Conservation (phyloP, 192 early-diverging fungal species). For the Mortierella hygrophila region DNA sequence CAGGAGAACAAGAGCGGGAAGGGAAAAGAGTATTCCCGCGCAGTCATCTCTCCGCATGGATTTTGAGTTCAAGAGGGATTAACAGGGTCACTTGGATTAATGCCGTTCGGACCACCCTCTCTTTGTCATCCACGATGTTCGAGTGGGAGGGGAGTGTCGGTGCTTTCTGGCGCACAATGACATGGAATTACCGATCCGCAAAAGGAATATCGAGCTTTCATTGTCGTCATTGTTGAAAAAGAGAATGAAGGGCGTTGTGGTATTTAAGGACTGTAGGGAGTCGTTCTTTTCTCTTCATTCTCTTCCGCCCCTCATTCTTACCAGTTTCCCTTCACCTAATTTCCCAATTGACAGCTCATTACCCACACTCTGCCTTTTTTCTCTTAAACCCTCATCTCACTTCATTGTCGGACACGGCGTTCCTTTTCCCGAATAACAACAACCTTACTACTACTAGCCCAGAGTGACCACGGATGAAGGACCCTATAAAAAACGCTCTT, state of each 20-base stretch:
- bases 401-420: not conserved
- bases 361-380: not conserved
- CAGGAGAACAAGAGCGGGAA: not conserved
- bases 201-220: not conserved
- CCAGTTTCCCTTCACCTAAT: not conserved
- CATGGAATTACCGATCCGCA: not conserved
- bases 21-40: conserved; percentile 15
- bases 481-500: conserved; percentile 6
- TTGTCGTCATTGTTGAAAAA: not conserved
- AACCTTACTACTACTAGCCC: not conserved
- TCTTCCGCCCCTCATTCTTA: not conserved
- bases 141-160: not conserved
- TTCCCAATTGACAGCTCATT: not conserved
- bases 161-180: not conserved
- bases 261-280: not conserved
- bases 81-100: too few relatives aligned
- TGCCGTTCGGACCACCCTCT: not conserved
- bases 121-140: not conserved
- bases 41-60: not conserved
- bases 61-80: not conserved
- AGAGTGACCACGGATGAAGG: conserved; percentile 10
- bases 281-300: not conserved
- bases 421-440: not conserved
- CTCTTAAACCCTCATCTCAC: not conserved
- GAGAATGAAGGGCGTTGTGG: not conserved